These are phyloP conservation scores for Nitzschia sp. DNA, from an alignment of 108 stramenopile genomes.

Conservation along the genomic window DNA sequence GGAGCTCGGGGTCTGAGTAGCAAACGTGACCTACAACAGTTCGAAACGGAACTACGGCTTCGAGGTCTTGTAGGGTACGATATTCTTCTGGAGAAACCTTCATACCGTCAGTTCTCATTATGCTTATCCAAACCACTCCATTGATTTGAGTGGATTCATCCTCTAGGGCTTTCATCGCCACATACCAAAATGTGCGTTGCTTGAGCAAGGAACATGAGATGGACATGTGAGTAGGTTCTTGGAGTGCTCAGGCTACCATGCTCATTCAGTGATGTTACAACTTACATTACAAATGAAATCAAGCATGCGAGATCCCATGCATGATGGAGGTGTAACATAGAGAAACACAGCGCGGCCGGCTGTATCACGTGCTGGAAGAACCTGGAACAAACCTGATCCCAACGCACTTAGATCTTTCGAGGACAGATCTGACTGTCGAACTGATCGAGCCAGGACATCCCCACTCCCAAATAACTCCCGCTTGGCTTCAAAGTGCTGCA, in stretches of 20 bases:
- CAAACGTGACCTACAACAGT: not conserved
- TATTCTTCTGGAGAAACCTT: not conserved
- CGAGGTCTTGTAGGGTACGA: not conserved
- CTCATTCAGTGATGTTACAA: not conserved
- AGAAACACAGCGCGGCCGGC: conserved; percentile 14
- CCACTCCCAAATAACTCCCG: not conserved
- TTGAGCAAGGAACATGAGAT: not conserved
- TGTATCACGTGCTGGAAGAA: conserved; percentile 5
- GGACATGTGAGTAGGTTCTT: not conserved
- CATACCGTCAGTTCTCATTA: not conserved
- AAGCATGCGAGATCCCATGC: not conserved
- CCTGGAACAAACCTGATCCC: not conserved
- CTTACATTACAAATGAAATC: not conserved
- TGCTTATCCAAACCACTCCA: conserved; percentile 13
- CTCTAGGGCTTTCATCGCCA: not conserved
- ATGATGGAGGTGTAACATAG: not conserved
- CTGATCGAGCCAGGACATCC: not conserved
- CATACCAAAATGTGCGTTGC: not conserved
- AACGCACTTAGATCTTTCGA: not conserved
- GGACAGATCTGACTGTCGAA: not conserved
- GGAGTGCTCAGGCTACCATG: not conserved
- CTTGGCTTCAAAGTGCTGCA: not conserved
- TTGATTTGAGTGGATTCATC: conserved; percentile 25
- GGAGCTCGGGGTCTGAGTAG: not conserved
- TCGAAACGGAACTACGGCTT: not conserved